Evolutionary conservation across 768 basidiomycete genomes (phyloP), one percentile per base, ranked within the genome.

Genomic region (Podaxis sp.): DNA sequence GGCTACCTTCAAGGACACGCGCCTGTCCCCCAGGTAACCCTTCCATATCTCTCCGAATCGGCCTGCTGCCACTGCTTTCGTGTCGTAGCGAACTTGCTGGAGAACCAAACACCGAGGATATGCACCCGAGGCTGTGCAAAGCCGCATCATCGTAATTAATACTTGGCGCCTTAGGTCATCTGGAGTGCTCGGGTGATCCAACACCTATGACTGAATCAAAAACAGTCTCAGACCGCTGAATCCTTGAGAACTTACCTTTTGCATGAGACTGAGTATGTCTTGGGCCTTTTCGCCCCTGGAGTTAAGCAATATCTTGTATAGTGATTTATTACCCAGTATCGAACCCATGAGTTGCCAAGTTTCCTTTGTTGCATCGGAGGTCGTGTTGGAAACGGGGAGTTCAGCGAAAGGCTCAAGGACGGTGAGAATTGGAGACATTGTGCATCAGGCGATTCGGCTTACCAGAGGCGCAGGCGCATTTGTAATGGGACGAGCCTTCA

Each of bases 21-120:
- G 22, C 24, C 61, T 63, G 13, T 65, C 68, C 1, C 64, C 60
- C 48, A 67, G 62, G 17, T 51, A 8, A 2, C 70, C 71, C 58
- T 59, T 71, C 67, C 71, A 74, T n/a, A 75, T 68, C n/a, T 75
- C 74, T 8, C 71, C 68, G 55, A 73, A 75, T 26, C 66, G 61
- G 2, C 74, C 74, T n/a, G 65, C 57, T 0, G 71, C 61, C 1
- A 66, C 58, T 2, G 70, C 62, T 8, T 51, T 54, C 4, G 66
- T 62, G 0, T 65, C 58, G 22, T 66, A 62, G 2, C 60, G 61
- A 26, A 71, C 56, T 6, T 61, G 68, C 24, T 54, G 59, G 17
- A 71, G 63, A 2, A 66, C 51, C 37, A 76, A 68, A 41, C 71
- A 71, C 10, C 67, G 62, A 6, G 76, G 76, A 52, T 72, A 69